phyloP scores from a whole-genome alignment of 495 filamentous ascomycete genomes.

The Letharia columbiana region DNA sequence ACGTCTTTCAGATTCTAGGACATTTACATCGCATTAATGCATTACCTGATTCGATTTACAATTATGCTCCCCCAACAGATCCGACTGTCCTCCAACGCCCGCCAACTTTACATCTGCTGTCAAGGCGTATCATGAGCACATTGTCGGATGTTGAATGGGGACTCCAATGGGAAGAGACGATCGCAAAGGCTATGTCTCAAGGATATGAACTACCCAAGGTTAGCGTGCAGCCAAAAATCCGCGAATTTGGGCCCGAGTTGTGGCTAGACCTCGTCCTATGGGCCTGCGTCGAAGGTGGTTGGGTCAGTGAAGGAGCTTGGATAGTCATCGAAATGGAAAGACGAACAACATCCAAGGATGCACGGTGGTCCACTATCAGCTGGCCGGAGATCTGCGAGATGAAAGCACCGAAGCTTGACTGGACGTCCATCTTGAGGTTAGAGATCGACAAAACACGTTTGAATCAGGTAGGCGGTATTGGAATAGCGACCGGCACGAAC shows the following conservation, averaged over 20 bases:
- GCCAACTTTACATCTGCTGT: conserved; percentile 49
- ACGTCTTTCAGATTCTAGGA: conserved; percentile 50
- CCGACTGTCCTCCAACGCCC: conserved; percentile 42
- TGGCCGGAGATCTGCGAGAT: conserved; percentile 20
- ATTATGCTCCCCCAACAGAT: conserved; percentile 34
- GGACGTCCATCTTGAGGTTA: conserved; percentile 18
- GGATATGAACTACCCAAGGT: conserved; percentile 44
- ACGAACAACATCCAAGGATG: conserved; percentile 32
- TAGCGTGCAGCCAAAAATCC: conserved; percentile 42
- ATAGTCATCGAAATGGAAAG: conserved; percentile 39
- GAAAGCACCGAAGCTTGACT: conserved; percentile 23
- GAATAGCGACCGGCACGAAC: conserved; percentile 16
- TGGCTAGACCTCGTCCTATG: conserved; percentile 62
- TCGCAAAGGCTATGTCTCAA: conserved; percentile 29
- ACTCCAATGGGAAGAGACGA: conserved; percentile 40
- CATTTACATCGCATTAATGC: conserved; percentile 49
- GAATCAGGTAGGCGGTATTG: conserved; percentile 19
- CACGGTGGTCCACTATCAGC: conserved; percentile 23
- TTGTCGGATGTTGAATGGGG: conserved; percentile 56
- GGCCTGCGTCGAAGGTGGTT: conserved; percentile 57
- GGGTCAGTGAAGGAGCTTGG: conserved; percentile 43
- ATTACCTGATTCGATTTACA: conserved; percentile 53
- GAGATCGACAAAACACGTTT: conserved; percentile 21
- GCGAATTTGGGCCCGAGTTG: conserved; percentile 47
- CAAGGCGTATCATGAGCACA: conserved; percentile 49